Evolutionary conservation across 257 asterid species (phyloP), one percentile per base, ranked within the genome.

Genomic region (Agastache rugosa): DNA sequence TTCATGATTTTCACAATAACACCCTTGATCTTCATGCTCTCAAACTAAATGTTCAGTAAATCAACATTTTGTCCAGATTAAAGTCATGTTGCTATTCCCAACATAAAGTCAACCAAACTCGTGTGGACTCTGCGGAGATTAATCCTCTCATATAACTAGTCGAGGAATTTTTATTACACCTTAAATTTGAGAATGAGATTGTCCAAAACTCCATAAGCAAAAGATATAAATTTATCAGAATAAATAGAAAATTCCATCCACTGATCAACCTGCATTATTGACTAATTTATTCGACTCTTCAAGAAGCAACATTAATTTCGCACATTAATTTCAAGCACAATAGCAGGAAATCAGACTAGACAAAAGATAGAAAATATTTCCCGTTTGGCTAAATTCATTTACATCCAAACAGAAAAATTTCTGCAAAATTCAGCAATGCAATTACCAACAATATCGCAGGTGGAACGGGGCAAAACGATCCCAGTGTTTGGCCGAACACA

Each of bases 401-500:
- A 67, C 69, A 56, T 27, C 20, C 53, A 50, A 69, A 5, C n/a
- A 45, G 11, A 16, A 61, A 61, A 35, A 16, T 8, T 8, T n/a
- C n/a, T n/a, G n/a, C n/a, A n/a, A 47, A 47, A 12, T 8, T 34
- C 25, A 72, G 50, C 2, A 19, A 48, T 51, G 67, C 4, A 61
- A 60, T 67, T 79, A 86, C 81, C 81, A 73, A 77, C 72, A 45
- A 75, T 66, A 72, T 92, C 91, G 72, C 89, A 79, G 23, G 89
- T 87, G 22, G 93, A 82, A 71, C 76, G 81, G 27, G 97, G 97
- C 89, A 80, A 77, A 31, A 90, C 89, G 64, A 88, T 73, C 42
- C 97, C 96, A 7, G 87, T 87, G 76, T 90, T 90, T 2, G 98
- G 98, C 53, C 93, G 86, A 63, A 89, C 98, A 55, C 97, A 87